phyloP scores from a whole-genome alignment of 1,284 basidiomycete genomes.

The Ceratorhiza oryzae-sativae region DNA sequence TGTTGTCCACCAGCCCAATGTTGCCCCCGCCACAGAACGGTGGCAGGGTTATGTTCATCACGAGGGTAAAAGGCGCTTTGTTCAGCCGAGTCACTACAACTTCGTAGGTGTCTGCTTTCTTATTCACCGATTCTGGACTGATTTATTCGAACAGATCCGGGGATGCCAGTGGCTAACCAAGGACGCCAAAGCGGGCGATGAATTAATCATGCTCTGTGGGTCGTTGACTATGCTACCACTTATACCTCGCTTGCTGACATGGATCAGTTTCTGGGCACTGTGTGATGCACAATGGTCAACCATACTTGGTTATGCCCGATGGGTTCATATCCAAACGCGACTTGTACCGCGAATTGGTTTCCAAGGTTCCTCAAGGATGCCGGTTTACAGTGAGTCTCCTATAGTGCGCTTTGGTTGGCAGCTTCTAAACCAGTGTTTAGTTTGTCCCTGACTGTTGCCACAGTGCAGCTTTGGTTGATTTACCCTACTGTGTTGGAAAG shows the following conservation, averaged over 20 bases:
- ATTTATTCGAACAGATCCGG: background rate
- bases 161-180: background rate
- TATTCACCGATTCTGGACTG: background rate
- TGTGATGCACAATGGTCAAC: background rate
- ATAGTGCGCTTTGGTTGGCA: background rate
- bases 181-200: conserved; percentile 12
- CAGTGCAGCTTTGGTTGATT: conserved; percentile 2
- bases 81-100: background rate
- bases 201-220: conserved; percentile 17
- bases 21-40: background rate
- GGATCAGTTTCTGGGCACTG: conserved; percentile 18
- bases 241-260: background rate
- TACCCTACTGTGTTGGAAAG: conserved; percentile 28
- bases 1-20: background rate
- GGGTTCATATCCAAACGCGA: background rate
- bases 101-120: conserved; percentile 1
- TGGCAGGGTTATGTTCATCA: background rate
- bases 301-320: background rate
- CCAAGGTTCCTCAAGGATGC: background rate
- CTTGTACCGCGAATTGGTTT: background rate
- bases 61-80: conserved; percentile 11
- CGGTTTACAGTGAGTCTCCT: background rate
- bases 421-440: background rate
- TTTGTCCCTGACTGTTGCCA: conserved; percentile 25
- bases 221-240: background rate